Percentiles rank a stretch among this genome's conserved stretches.
phyloP scores from a whole-genome alignment of 1,284 basidiomycete species.

The Ustilago trichophora region DNA sequence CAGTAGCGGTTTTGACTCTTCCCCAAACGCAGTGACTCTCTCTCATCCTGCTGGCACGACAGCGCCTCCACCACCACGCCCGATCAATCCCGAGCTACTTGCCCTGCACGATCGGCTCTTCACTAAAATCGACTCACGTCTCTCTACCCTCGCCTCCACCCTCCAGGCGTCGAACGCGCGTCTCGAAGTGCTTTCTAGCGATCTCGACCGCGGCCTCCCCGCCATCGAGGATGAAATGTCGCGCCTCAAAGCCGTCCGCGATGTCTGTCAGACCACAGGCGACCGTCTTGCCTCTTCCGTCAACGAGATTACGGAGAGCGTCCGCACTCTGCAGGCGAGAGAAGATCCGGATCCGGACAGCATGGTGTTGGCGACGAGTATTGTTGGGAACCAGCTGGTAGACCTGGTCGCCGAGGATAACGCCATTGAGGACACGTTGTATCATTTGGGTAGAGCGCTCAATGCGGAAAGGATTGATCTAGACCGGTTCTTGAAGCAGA shows the following conservation, averaged over 20 bases:
- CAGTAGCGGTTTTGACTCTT: background rate
- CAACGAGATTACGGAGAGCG: slow-evolving; percentile 74
- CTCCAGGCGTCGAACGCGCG: slow-evolving; percentile 78
- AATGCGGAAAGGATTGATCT: slow-evolving; percentile 75
- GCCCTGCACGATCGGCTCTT: slow-evolving; percentile 84
- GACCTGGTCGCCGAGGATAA: slow-evolving; percentile 98
- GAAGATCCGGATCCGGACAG: slow-evolving; percentile 52
- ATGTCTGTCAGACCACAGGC: slow-evolving; percentile 84
- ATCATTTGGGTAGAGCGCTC: slow-evolving; percentile 92
- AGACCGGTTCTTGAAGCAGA: slow-evolving; percentile 63
- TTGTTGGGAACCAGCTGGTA: slow-evolving; percentile 72
- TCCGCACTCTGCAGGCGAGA: slow-evolving; percentile 70
- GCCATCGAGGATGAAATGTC: slow-evolving; percentile 95
- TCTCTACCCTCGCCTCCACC: slow-evolving; percentile 75
- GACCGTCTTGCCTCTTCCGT: slow-evolving; percentile 75
- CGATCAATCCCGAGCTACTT: slow-evolving; percentile 78
- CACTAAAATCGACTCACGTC: slow-evolving; percentile 76
- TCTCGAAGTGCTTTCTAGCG: slow-evolving; percentile 79
- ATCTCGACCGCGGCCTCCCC: slow-evolving; percentile 86
- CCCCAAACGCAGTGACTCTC: too few relatives aligned
- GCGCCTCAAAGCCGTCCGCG: slow-evolving; percentile 90
- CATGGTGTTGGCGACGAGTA: slow-evolving; percentile 55
- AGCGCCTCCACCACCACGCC: slow-evolving; percentile 80
- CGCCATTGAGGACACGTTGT: slow-evolving; percentile 96
- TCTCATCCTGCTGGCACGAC: slow-evolving; percentile 3